Percentiles rank a stretch among this genome's conserved stretches.
Evolutionary conservation across 2,329 filamentous ascomycete species (phyloP).

Genomic region (Pyricularia pennisetigena): DNA sequence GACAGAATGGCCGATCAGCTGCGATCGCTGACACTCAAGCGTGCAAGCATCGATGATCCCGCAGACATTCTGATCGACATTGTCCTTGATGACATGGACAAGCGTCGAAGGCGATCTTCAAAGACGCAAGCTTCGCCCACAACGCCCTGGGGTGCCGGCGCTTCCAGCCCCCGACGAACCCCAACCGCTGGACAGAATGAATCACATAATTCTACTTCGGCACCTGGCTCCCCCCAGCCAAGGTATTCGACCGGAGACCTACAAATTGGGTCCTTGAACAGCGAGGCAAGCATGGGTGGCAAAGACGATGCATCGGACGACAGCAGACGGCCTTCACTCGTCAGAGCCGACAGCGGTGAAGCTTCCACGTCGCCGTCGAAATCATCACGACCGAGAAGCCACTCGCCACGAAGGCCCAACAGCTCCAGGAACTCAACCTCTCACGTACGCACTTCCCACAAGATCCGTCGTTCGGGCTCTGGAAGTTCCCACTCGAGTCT

Average conservation of each 20-base stretch:
- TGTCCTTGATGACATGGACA: slow-evolving; percentile 93
- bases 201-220: slow-evolving; percentile 55
- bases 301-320: slow-evolving; percentile 22
- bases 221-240: slow-evolving; percentile 52
- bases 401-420: slow-evolving; percentile 68
- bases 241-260: slow-evolving; percentile 37
- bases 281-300: slow-evolving; percentile 38
- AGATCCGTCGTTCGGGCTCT: slow-evolving; percentile 78
- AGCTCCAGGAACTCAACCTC: slow-evolving; percentile 65
- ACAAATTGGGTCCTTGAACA: slow-evolving; percentile 49
- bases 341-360: slow-evolving; percentile 37
- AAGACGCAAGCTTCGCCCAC: slow-evolving; percentile 77
- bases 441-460: slow-evolving; percentile 58
- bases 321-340: slow-evolving; percentile 32
- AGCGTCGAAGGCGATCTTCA: slow-evolving; percentile 75
- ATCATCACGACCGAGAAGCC: slow-evolving; percentile 54
- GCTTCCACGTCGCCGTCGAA: slow-evolving; percentile 30
- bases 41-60: slow-evolving; percentile 80
- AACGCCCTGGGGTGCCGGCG: slow-evolving; percentile 49
- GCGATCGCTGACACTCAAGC: slow-evolving; percentile 78
- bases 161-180: slow-evolving; percentile 49
- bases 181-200: slow-evolving; percentile 56
- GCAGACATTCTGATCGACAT: slow-evolving; percentile 86
- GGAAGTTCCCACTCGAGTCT: slow-evolving; percentile 83
- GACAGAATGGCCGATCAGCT: slow-evolving; percentile 87